Conservation (phyloP, 106 monocot species). For the Acanthochlamys bracteata region DNA sequence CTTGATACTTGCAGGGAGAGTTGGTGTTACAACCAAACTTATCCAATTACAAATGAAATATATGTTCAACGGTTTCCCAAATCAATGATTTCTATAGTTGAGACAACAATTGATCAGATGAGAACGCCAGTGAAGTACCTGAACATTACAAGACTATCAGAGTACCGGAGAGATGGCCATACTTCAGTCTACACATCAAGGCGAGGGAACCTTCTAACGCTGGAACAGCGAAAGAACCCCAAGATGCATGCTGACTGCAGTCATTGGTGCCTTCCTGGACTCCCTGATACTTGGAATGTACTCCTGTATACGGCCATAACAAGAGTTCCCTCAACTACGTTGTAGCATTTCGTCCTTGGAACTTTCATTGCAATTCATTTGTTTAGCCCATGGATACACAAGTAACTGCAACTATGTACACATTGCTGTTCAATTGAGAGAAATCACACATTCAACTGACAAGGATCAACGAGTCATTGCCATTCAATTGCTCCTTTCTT, state of each 20-base stretch:
- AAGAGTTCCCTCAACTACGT: background rate
- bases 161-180: conserved; percentile 37
- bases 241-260: conserved; percentile 27
- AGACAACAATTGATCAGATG: conserved; percentile 24
- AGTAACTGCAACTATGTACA: no score
- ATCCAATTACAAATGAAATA: conserved; percentile 19
- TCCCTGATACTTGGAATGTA: conserved; percentile 40
- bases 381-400: no score
- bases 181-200: conserved; percentile 32
- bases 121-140: conserved; percentile 34
- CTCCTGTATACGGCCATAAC: conserved; percentile 18
- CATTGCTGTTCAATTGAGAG: no score
- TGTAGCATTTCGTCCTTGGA: background rate
- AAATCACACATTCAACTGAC: no score
- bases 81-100: conserved; percentile 18
- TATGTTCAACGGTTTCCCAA: conserved; percentile 24
- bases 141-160: conserved; percentile 42
- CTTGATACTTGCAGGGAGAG: conserved; percentile 18
- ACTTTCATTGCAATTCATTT: no score
- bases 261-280: conserved; percentile 50
- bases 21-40: conserved; percentile 44
- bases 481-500: no score
- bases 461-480: no score
- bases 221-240: conserved; percentile 11
- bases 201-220: conserved; percentile 23